Percentiles rank a stretch among this genome's conserved stretches.
These are phyloP conservation scores for Pseudogymnoascus destructans DNA, from an alignment of 2,329 filamentous ascomycete genomes.

Conservation along the genomic window DNA sequence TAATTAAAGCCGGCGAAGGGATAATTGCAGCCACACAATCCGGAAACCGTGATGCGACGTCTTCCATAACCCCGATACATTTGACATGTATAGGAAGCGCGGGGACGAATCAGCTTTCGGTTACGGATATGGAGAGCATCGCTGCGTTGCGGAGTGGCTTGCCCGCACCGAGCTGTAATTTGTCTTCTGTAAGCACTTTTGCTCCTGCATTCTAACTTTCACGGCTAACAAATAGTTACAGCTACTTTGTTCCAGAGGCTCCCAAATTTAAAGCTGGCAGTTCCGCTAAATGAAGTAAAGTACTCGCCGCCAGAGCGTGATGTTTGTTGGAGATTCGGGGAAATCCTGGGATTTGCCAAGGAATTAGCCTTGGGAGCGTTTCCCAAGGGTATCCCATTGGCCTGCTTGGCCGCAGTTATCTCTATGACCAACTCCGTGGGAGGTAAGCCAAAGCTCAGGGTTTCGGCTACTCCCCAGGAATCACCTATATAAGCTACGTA, in stretches of 20 bases:
- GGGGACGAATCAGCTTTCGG: slow-evolving; percentile 29
- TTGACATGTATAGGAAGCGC: slow-evolving; percentile 32
- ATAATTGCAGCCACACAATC: slow-evolving; percentile 36
- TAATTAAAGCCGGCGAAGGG: slow-evolving; percentile 30
- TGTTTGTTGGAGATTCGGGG: too few species aligned
- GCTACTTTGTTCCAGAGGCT: slow-evolving; percentile 30
- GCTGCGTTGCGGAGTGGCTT: slow-evolving; percentile 34
- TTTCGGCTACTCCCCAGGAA: too few species aligned
- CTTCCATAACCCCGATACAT: slow-evolving; percentile 30
- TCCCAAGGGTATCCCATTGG: too few species aligned
- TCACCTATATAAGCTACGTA: too few species aligned
- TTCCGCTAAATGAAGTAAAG: slow-evolving; percentile 29
- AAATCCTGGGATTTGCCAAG: too few species aligned
- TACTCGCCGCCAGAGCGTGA: slow-evolving; percentile 29
- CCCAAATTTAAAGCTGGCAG: slow-evolving; percentile 30
- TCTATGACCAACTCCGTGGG: too few species aligned
- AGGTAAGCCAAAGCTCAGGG: too few species aligned
- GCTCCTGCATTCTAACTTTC: not conserved
- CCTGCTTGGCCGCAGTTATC: too few species aligned
- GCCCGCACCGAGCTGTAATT: slow-evolving; percentile 32
- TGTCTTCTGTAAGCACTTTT: slow-evolving; percentile 30
- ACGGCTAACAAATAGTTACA: slow-evolving; percentile 11
- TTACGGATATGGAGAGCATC: slow-evolving; percentile 34
- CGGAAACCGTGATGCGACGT: slow-evolving; percentile 36
- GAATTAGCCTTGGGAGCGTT: too few species aligned